Conservation (phyloP, 2,329 filamentous ascomycete species). For the Botrytis paeoniae region DNA sequence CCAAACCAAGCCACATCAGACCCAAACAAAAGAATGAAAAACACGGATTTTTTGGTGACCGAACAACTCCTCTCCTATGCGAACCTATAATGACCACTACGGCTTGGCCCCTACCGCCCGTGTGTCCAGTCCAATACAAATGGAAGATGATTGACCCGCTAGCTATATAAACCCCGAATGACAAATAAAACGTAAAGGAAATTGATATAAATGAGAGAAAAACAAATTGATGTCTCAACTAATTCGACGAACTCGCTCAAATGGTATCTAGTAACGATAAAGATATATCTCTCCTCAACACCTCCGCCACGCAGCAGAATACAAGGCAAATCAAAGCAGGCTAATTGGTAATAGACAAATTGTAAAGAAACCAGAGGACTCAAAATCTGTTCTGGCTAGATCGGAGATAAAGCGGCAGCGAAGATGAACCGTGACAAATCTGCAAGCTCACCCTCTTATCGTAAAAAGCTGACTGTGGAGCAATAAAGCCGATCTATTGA, state of each 20-base stretch:
- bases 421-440: background rate
- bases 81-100: slow-evolving; percentile 9
- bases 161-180: background rate
- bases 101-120: slow-evolving; percentile 2
- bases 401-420: background rate
- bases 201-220: background rate
- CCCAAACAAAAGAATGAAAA: slow-evolving; percentile 1
- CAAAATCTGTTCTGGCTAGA: background rate
- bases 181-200: background rate
- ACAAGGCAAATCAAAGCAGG: background rate
- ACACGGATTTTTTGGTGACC: slow-evolving; percentile 7
- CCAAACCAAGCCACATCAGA: slow-evolving; percentile 7
- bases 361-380: background rate
- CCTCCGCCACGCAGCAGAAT: background rate
- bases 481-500: background rate
- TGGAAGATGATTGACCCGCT: background rate
- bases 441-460: background rate
- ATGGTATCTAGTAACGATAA: slow-evolving; percentile 11
- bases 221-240: slow-evolving; percentile 9
- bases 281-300: slow-evolving; percentile 9
- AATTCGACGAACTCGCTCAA: background rate
- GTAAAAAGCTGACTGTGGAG: background rate
- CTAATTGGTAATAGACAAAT: background rate
- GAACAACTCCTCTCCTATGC: slow-evolving; percentile 14
- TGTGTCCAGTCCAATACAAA: slow-evolving; percentile 5